Conservation (phyloP, 108 stramenopile species). For the Fragilariopsis cylindrus region DNA sequence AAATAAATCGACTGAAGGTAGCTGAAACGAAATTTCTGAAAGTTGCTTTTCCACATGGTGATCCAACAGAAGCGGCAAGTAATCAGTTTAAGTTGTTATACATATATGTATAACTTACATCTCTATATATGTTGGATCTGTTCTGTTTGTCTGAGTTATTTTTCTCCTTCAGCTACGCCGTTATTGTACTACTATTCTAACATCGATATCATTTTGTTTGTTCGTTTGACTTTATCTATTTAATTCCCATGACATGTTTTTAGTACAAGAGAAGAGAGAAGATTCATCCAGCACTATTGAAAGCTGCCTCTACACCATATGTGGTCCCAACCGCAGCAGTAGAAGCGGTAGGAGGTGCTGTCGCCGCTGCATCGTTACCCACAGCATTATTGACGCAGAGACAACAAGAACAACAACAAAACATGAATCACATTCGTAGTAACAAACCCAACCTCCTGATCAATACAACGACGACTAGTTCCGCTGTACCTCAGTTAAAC, state of each 20-base stretch:
- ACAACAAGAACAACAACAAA: neutral
- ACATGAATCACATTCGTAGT: neutral
- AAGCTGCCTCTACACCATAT: neutral
- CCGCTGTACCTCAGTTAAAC: neutral
- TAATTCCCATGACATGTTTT: neutral
- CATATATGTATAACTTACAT: too few species aligned
- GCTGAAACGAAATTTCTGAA: constrained; percentile 15
- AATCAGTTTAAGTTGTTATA: too few species aligned
- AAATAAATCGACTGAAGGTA: constrained; percentile 12
- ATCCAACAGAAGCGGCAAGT: neutral
- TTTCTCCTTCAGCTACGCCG: too few species aligned
- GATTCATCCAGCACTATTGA: neutral
- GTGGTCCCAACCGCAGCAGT: neutral
- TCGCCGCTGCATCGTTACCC: neutral
- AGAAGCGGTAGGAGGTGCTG: neutral
- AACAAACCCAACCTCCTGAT: neutral
- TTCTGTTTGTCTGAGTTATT: too few species aligned
- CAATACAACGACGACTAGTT: neutral
- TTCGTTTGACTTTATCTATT: neutral
- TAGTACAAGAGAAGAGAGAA: neutral
- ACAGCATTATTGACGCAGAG: neutral
- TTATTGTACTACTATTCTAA: too few species aligned
- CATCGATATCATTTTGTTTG: too few species aligned
- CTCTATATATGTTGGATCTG: too few species aligned
- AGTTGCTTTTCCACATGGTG: constrained; percentile 7